Percentiles rank a stretch among this genome's conserved stretches.
Evolutionary conservation across 306 rosid species (phyloP).

Genomic region (Psophocarpus tetragonolobus): DNA sequence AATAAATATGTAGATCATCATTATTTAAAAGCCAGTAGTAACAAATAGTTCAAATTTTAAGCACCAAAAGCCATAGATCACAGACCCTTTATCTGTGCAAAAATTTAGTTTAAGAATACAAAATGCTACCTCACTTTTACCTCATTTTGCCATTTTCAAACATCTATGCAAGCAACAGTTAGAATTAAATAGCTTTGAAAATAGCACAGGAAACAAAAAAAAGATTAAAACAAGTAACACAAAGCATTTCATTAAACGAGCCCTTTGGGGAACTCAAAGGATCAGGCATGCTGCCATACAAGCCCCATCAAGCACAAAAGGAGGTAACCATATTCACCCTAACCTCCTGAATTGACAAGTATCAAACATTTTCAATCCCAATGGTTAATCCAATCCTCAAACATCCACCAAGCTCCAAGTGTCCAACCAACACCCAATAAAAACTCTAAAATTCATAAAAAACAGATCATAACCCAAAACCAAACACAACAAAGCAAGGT

Average conservation of each 20-base stretch:
- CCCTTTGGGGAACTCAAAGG: neutral
- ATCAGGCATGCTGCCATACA: neutral
- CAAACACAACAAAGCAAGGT: neutral
- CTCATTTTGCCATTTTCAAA: neutral
- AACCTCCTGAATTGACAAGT: neutral
- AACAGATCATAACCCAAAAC: neutral
- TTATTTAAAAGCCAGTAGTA: neutral
- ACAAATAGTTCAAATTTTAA: neutral
- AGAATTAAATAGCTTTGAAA: neutral
- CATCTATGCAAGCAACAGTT: neutral
- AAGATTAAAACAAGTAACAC: neutral
- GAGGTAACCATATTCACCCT: neutral
- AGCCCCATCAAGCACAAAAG: neutral
- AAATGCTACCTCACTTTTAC: neutral
- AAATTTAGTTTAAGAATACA: too few species aligned
- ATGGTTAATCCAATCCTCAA: neutral
- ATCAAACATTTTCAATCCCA: neutral
- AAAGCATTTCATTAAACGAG: neutral
- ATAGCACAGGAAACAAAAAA: neutral
- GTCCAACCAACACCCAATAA: neutral
- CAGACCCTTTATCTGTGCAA: neutral
- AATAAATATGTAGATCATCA: constrained; percentile 2
- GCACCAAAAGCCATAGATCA: neutral
- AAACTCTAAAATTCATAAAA: neutral
- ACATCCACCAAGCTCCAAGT: neutral